Base-by-base conservation (phyloP, 179 eudicot species). In the Silene coronaria region DNA sequence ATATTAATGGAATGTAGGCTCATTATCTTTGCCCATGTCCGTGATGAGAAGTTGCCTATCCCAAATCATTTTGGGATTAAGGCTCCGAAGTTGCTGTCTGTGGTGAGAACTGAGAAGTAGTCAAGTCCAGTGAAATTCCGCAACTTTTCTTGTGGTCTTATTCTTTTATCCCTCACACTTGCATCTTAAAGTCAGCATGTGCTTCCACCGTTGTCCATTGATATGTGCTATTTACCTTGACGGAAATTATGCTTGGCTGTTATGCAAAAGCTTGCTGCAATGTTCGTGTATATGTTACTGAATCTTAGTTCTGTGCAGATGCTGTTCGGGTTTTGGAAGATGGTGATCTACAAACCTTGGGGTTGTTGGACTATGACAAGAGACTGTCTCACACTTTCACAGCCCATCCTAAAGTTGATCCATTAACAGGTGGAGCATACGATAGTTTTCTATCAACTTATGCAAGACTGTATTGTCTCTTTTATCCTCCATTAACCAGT, bases 331-430 rank as follows among this genome's bases (percentile, higher is more conserved):
- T 94, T 69, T 80, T 94, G 84, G 98, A 94, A 85, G 96, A 94
- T 83, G 98, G 98, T 69, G 98, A 90, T 78, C 79, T 94, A 73
- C 98, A 91, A 85, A 94, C 98, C 74, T 81, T 91, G 77, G 98
- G 98, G 80, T 61, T 94, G 86, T 79, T 90, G 83, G 98, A 94
- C 83, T 92, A 94, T 84, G 97, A 94, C 82, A 94, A 87, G 84
- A 87, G 97, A 83, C 80, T 94, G 83, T 42, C 87, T 73, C 98
- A 94, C 84, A 64, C 90, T 26, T 91, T 94, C 77, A 91, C 98
- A 61, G 98, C 97, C 76, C 98, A 94, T 81, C 98, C 98, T 32
- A 94, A 94, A 85, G 92, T 94, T 75, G 97, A 94, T 60, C 98
- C 97, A 23, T 22, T 88, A 80, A 94, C 98, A 55, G 97, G 98